Percentiles rank a stretch among this genome's conserved stretches.
phyloP scores from a whole-genome alignment of 2,329 filamentous ascomycete genomes.

The Claviceps humidiphila region DNA sequence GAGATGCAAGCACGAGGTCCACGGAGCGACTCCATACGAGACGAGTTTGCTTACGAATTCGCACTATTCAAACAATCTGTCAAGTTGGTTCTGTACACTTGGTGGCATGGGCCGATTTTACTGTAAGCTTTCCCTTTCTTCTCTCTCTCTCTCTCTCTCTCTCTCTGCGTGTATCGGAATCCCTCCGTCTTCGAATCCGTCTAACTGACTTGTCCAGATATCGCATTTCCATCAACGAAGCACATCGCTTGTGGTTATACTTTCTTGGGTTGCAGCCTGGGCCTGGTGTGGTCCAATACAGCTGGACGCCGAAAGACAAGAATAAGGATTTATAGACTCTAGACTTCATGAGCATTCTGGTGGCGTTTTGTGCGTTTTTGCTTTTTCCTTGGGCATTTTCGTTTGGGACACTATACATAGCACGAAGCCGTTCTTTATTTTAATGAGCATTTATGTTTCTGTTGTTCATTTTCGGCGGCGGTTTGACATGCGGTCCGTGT shows the following conservation, averaged over 20 bases:
- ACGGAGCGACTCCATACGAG: slow-evolving; percentile 25
- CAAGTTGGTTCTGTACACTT: slow-evolving; percentile 55
- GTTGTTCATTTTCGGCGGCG: too few relatives aligned
- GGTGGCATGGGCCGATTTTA: slow-evolving; percentile 53
- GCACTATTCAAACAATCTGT: slow-evolving; percentile 47
- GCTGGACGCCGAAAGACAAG: slow-evolving; percentile 6
- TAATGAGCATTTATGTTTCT: too few relatives aligned
- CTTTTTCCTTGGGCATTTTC: background rate
- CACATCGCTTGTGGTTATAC: slow-evolving; percentile 4
- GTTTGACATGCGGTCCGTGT: too few relatives aligned
- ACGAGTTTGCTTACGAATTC: slow-evolving; percentile 52
- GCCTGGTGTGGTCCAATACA: slow-evolving; percentile 3
- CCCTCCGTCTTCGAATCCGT: too few relatives aligned
- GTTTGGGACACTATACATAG: too few relatives aligned
- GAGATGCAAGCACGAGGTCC: slow-evolving; percentile 18
- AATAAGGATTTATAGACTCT: slow-evolving; percentile 2
- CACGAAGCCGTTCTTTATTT: too few relatives aligned
- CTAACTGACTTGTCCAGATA: background rate
- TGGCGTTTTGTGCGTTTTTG: background rate
- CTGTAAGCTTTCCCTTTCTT: slow-evolving; percentile 44
- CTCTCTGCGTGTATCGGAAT: background rate
- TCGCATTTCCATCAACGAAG: background rate
- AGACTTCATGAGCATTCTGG: background rate
- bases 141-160: background rate
- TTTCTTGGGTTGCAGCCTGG: slow-evolving; percentile 6